These are phyloP conservation scores for Coemansia pectinata DNA, from an alignment of 192 early-diverging fungal genomes.

Conservation along the genomic window DNA sequence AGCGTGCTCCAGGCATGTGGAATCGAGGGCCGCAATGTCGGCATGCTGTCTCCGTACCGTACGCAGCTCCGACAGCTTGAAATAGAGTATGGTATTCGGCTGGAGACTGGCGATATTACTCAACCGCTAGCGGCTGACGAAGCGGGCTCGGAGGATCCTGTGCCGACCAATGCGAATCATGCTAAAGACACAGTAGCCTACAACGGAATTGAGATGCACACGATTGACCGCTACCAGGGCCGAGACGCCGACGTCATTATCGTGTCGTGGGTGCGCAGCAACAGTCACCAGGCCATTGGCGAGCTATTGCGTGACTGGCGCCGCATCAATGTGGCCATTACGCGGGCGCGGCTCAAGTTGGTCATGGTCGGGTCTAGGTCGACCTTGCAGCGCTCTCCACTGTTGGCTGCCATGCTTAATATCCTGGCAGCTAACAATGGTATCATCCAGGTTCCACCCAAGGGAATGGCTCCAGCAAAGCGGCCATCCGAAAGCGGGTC, in stretches of 20 bases:
- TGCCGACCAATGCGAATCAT: not conserved
- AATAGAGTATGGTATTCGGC: constrained; percentile 37
- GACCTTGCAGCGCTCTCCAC: constrained; percentile 63
- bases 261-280: constrained; percentile 86
- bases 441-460: constrained; percentile 29
- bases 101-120: not conserved
- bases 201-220: constrained; percentile 71
- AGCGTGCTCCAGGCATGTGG: constrained; percentile 65
- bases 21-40: constrained; percentile 64
- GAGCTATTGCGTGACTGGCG: constrained; percentile 89
- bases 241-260: constrained; percentile 91
- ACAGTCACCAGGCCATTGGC: constrained; percentile 69
- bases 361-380: constrained; percentile 81
- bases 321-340: constrained; percentile 93
- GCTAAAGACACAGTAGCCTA: not conserved
- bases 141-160: not conserved
- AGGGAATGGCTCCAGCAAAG: constrained; percentile 16
- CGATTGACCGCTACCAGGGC: constrained; percentile 94
- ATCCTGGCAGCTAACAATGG: constrained; percentile 15
- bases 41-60: constrained; percentile 85
- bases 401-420: constrained; percentile 60
- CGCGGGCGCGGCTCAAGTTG: constrained; percentile 84
- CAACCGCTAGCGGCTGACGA: not conserved
- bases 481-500: not conserved
- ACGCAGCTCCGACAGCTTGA: constrained; percentile 63